phyloP scores from a whole-genome alignment of 345 rosid species.

The Excoecaria agallocha region DNA sequence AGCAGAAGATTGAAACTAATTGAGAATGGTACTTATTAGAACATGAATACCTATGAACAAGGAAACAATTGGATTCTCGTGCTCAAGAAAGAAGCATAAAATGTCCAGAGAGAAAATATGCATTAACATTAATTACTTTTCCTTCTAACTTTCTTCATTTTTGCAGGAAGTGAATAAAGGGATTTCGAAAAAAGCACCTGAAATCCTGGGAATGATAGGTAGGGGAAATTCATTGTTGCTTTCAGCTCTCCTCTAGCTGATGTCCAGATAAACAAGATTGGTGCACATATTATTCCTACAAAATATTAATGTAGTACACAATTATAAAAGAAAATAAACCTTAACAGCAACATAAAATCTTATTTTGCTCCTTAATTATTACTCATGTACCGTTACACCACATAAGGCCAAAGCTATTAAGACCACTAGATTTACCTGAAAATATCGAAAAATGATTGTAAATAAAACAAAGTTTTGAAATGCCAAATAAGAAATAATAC shows the following conservation, averaged over 20 bases:
- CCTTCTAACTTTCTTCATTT: background rate
- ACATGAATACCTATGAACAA: background rate
- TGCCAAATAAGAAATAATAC: background rate
- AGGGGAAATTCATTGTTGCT: conserved; percentile 27
- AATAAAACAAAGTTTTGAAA: background rate
- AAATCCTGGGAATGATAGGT: conserved; percentile 27
- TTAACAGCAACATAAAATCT: background rate
- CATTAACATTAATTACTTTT: background rate
- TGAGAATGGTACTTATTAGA: background rate
- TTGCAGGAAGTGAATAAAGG: background rate
- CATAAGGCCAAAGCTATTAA: conserved; percentile 36
- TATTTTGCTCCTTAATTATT: background rate
- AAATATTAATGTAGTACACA: background rate
- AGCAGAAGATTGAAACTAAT: background rate
- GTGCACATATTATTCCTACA: conserved; percentile 27
- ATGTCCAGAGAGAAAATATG: background rate
- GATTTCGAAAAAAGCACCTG: conserved; percentile 17
- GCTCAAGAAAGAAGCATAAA: background rate
- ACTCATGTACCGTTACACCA: conserved; percentile 32
- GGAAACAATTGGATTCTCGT: background rate
- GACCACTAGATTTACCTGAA: conserved; percentile 36
- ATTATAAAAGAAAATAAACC: background rate
- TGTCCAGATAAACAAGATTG: conserved; percentile 29
- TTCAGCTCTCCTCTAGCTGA: conserved; percentile 25
- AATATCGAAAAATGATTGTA: background rate